Evolutionary conservation across 2,329 filamentous ascomycete genomes (phyloP).

Genomic region (Fusarium illudens): DNA sequence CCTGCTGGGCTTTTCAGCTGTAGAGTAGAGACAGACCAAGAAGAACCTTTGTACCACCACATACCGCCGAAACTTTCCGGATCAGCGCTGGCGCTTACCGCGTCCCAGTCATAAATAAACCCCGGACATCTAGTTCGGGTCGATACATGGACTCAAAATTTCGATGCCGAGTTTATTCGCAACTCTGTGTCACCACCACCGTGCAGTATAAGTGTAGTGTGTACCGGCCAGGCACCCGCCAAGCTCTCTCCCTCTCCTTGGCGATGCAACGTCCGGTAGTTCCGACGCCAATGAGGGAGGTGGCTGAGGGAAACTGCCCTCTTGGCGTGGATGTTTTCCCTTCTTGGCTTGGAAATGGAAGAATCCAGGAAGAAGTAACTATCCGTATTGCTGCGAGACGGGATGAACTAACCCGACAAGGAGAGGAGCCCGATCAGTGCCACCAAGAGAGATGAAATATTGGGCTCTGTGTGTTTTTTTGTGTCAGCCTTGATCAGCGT

Average conservation of each 20-base stretch:
- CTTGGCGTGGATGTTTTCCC: neutral
- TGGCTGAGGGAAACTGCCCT: neutral
- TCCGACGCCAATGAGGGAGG: neutral
- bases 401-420: neutral
- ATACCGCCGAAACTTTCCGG: neutral
- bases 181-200: neutral
- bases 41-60: neutral
- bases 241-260: neutral
- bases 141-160: neutral
- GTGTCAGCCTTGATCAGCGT: neutral
- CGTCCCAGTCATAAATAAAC: neutral
- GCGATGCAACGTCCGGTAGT: neutral
- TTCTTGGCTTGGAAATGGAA: neutral
- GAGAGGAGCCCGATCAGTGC: neutral
- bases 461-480: neutral
- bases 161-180: neutral
- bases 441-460: neutral
- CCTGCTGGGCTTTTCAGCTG: neutral
- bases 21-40: neutral
- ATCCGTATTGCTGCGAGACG: neutral
- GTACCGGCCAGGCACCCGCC: neutral
- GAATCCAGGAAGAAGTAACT: neutral
- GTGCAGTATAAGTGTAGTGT: neutral
- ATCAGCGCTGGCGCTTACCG: neutral
- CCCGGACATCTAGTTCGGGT: neutral